These are phyloP conservation scores for Heliosperma pusillum DNA, from an alignment of 148 eudicot genomes.

Conservation along the genomic window DNA sequence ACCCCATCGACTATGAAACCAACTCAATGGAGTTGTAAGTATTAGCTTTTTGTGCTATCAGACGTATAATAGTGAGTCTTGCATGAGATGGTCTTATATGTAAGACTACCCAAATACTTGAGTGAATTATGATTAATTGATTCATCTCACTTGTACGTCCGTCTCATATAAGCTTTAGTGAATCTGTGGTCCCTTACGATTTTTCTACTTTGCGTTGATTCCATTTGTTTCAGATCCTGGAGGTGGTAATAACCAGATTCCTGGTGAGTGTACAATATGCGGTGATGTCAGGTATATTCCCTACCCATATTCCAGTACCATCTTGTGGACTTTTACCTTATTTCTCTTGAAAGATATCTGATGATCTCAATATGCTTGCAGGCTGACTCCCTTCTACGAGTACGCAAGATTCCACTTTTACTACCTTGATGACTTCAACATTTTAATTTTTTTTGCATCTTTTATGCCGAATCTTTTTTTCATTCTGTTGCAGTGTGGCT, in stretches of 20 bases:
- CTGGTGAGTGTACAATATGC: conserved; percentile 71
- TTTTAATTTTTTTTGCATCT: not conserved
- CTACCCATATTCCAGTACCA: conserved; percentile 3
- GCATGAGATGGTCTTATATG: not conserved
- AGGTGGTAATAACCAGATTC: conserved; percentile 93
- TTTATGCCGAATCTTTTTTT: not conserved
- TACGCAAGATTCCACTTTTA: conserved; percentile 29
- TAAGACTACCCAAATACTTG: too few relatives aligned
- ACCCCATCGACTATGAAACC: conserved; percentile 99
- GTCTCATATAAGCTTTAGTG: not conserved
- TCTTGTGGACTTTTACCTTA: not conserved
- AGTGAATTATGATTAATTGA: not conserved
- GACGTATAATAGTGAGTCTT: not conserved
- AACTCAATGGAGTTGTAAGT: conserved; percentile 98
- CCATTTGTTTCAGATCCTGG: conserved; percentile 68
- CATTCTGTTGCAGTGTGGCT: conserved; percentile 49
- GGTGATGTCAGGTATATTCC: conserved; percentile 84
- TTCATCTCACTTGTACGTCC: not conserved
- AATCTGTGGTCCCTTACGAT: conserved; percentile 1
- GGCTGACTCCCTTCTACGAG: conserved; percentile 97
- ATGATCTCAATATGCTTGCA: conserved; percentile 37
- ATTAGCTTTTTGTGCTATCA: not conserved
- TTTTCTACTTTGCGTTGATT: conserved; percentile 8
- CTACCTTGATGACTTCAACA: not conserved
- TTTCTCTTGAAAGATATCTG: conserved; percentile 3